Percentiles rank a stretch among this genome's conserved stretches.
phyloP scores from a whole-genome alignment of 257 asterid species.

The Primulina huaijiensis region DNA sequence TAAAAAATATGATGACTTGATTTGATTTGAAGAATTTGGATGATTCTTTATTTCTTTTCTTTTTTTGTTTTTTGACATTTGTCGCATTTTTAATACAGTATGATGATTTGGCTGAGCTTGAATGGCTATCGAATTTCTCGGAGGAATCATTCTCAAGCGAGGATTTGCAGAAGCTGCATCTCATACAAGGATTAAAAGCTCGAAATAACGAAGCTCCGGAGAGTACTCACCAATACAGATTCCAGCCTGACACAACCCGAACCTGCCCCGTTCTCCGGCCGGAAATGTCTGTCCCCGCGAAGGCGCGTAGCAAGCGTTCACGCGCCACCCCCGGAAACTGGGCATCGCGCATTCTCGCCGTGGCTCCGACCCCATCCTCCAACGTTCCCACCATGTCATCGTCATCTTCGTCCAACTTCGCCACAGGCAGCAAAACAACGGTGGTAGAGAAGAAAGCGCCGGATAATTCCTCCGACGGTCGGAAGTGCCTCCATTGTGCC shows the following conservation, averaged over 20 bases:
- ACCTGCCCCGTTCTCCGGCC: slow-evolving; percentile 36
- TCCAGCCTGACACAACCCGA: slow-evolving; percentile 46
- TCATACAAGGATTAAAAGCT: slow-evolving; percentile 57
- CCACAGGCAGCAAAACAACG: slow-evolving; percentile 28
- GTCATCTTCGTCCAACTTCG: slow-evolving; percentile 48
- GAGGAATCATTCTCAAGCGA: slow-evolving; percentile 84
- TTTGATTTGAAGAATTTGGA: not conserved
- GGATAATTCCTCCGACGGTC: slow-evolving; percentile 43
- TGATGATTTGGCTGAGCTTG: slow-evolving; percentile 85
- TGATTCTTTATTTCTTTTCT: too few species aligned
- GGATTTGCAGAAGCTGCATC: slow-evolving; percentile 62
- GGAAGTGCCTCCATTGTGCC: slow-evolving; percentile 89
- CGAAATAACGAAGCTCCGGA: slow-evolving; percentile 33
- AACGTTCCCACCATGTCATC: slow-evolving; percentile 33
- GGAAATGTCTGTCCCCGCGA: slow-evolving; percentile 67
- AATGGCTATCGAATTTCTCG: slow-evolving; percentile 79
- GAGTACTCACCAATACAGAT: slow-evolving; percentile 37
- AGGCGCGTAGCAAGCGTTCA: slow-evolving; percentile 92
- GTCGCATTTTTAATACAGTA: slow-evolving; percentile 31
- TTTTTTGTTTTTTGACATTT: not conserved
- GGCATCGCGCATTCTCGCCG: slow-evolving; percentile 70
- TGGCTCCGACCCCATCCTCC: slow-evolving; percentile 31
- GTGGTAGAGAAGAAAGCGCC: slow-evolving; percentile 25
- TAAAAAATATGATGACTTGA: not conserved
- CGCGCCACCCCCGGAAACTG: slow-evolving; percentile 84